Percentiles rank a stretch among this genome's conserved stretches.
These are phyloP conservation scores for Plectranthus barbatus DNA, from an alignment of 257 asterid genomes.

Conservation along the genomic window DNA sequence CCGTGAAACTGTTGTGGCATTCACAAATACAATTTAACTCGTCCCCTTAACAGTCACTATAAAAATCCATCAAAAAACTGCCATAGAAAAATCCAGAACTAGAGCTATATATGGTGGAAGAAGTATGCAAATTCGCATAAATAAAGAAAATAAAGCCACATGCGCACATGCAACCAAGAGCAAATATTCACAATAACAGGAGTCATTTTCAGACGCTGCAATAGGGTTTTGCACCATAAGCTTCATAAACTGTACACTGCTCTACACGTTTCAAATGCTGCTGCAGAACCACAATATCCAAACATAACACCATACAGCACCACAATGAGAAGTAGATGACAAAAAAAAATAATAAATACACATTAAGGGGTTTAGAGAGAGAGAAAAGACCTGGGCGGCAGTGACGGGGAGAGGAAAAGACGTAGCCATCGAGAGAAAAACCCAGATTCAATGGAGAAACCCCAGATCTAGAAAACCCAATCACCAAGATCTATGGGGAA, in stretches of 20 bases:
- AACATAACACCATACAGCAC: not conserved
- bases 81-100: not conserved
- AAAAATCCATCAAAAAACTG: not conserved
- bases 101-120: not conserved
- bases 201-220: not conserved
- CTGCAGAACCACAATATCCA: conserved; percentile 14
- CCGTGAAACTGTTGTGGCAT: not conserved
- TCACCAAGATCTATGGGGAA: conserved; percentile 40
- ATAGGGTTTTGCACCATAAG: conserved; percentile 6
- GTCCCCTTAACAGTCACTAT: not conserved
- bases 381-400: conserved; percentile 64
- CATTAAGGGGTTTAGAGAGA: conserved; percentile 9
- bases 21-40: not conserved
- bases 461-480: conserved; percentile 63
- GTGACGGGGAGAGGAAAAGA: conserved; percentile 73
- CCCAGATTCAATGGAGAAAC: conserved; percentile 26
- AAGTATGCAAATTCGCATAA: not conserved
- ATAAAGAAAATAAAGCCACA: not conserved
- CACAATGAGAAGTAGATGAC: not conserved
- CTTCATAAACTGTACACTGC: conserved; percentile 5
- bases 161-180: not conserved
- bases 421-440: conserved; percentile 45
- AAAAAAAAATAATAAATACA: not conserved
- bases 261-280: conserved; percentile 1
- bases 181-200: not conserved